phyloP scores from a whole-genome alignment of 148 eudicot genomes.

The Silene latifolia region DNA sequence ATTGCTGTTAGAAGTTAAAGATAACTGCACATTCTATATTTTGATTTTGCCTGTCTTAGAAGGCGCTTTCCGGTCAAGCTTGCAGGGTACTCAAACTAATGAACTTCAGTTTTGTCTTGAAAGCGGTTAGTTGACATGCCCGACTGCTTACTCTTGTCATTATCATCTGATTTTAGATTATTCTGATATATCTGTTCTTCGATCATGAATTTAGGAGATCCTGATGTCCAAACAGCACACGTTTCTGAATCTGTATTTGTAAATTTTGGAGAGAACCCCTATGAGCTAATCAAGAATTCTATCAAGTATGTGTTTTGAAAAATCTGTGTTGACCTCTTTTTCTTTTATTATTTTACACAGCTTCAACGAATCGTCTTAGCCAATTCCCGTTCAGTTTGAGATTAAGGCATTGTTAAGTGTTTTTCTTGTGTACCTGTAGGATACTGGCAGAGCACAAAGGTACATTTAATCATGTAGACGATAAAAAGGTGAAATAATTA shows the following conservation, averaged over 20 bases:
- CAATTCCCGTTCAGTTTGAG: too few species aligned
- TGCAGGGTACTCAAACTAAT: constrained; percentile 40
- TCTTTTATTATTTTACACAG: too few species aligned
- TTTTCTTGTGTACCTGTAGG: constrained; percentile 29
- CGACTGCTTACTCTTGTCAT: neutral
- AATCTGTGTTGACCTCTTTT: too few species aligned
- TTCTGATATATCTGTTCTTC: neutral
- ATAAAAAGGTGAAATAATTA: constrained; percentile 47
- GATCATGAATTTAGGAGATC: constrained; percentile 41
- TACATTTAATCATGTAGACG: constrained; percentile 47
- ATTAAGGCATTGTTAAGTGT: neutral
- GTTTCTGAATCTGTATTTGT: constrained; percentile 50
- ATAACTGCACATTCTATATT: constrained; percentile 25
- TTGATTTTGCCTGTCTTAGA: constrained; percentile 52
- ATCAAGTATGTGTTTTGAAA: constrained; percentile 46
- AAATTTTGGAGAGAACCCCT: constrained; percentile 49
- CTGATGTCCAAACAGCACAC: constrained; percentile 36
- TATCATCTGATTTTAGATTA: neutral
- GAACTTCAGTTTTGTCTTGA: constrained; percentile 56
- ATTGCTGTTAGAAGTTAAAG: constrained; percentile 36
- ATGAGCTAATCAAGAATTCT: constrained; percentile 49
- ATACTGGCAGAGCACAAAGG: constrained; percentile 52
- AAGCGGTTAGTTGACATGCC: constrained; percentile 39
- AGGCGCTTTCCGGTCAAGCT: constrained; percentile 46
- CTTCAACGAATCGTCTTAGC: too few species aligned